Evolutionary conservation across 225 moss, liverwort and hornwort genomes (phyloP).

Genomic region (Anthoceros angustus): DNA sequence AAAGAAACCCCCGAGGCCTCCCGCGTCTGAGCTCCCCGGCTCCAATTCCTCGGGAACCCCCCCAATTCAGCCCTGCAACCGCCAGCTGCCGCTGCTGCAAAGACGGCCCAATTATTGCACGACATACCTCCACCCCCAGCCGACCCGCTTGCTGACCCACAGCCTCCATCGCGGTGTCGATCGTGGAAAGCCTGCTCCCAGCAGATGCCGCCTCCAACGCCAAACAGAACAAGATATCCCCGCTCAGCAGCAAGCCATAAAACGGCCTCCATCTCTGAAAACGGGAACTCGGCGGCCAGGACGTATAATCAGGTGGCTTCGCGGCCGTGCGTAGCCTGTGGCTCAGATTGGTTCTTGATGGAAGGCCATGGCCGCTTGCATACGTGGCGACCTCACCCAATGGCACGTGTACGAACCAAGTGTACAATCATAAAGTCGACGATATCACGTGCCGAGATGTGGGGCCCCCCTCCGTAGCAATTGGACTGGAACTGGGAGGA

Average conservation of each 20-base stretch:
- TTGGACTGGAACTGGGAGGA: too few species aligned
- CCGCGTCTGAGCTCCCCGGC: neutral
- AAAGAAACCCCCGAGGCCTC: neutral
- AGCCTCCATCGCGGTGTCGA: neutral
- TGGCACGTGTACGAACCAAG: neutral
- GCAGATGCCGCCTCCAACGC: neutral
- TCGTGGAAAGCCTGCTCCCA: neutral
- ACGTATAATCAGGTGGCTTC: neutral
- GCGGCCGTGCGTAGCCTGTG: neutral
- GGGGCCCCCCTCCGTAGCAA: neutral
- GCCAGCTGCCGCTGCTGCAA: neutral
- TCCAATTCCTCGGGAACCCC: neutral
- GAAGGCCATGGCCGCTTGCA: neutral
- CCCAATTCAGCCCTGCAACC: neutral
- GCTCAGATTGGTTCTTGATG: neutral
- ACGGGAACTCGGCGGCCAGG: neutral
- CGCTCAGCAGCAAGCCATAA: neutral
- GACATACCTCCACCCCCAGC: neutral
- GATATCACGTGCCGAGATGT: neutral
- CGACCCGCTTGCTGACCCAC: neutral
- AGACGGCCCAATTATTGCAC: neutral
- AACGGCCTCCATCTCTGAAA: neutral
- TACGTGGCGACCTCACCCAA: neutral
- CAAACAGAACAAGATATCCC: neutral
- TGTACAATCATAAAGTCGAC: neutral